Conservation (phyloP, 305 asterid genomes). For the Nicotiana rustica region DNA sequence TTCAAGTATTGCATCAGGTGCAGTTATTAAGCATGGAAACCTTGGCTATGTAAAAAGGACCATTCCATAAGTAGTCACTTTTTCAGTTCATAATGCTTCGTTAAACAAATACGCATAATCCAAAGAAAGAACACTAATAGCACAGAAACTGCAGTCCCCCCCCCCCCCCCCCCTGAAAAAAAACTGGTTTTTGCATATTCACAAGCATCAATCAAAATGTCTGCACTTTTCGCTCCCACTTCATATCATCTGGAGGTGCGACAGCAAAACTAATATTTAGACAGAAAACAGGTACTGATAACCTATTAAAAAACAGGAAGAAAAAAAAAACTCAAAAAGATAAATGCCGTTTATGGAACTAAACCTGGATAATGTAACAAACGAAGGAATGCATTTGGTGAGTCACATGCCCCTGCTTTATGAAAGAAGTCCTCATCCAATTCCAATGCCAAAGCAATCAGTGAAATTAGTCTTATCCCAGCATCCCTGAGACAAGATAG, state of each 20-base stretch:
- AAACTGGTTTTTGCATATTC: not conserved
- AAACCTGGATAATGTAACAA: slow-evolving; percentile 68
- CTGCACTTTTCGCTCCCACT: slow-evolving; percentile 4
- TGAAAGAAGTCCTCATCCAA: slow-evolving; percentile 60
- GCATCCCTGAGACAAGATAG: slow-evolving; percentile 51
- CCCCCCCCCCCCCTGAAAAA: not conserved
- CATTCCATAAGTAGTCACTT: not conserved
- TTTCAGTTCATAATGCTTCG: not conserved
- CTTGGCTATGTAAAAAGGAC: not conserved
- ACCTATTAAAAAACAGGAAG: not conserved
- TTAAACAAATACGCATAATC: not conserved
- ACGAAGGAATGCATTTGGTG: slow-evolving; percentile 57
- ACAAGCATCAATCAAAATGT: not conserved
- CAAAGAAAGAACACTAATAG: not conserved
- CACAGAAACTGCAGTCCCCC: slow-evolving; percentile 2
- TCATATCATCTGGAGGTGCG: slow-evolving; percentile 26
- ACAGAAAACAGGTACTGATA: not conserved
- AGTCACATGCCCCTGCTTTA: slow-evolving; percentile 58
- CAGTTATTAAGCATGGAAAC: not conserved
- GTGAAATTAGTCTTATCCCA: slow-evolving; percentile 50
- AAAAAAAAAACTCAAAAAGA: not conserved
- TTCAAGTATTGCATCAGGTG: slow-evolving; percentile 2
- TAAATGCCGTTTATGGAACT: not conserved
- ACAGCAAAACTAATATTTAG: not conserved
- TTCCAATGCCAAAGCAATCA: slow-evolving; percentile 61